Evolutionary conservation across 2,329 filamentous ascomycete species (phyloP).

Genomic region (Grosmannia serpens): DNA sequence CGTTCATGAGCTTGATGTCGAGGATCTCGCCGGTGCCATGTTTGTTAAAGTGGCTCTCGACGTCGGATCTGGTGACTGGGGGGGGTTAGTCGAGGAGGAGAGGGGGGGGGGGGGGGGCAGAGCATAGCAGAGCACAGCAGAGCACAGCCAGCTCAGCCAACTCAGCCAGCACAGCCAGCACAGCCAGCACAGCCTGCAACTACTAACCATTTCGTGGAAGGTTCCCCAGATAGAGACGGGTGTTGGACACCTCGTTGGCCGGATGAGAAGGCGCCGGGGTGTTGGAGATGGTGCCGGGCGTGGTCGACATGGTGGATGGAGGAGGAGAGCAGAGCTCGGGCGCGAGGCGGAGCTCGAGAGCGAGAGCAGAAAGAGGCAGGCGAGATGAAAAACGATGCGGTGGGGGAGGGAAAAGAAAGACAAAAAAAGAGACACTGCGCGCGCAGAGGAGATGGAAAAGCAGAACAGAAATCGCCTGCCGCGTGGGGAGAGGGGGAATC

Average conservation of each 20-base stretch:
- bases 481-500: background rate
- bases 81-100: slow-evolving; percentile 12
- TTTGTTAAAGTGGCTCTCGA: slow-evolving; percentile 88
- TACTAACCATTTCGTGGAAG: slow-evolving; percentile 76
- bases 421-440: too few species aligned
- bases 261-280: background rate
- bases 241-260: slow-evolving; percentile 58
- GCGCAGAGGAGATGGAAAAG: background rate
- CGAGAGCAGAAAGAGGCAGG: background rate
- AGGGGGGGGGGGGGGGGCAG: slow-evolving; percentile 35
- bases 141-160: background rate
- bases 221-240: slow-evolving; percentile 35
- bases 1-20: slow-evolving; percentile 99
- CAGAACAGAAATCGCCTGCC: background rate
- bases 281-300: background rate
- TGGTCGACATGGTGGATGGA: background rate
- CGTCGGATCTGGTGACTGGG: slow-evolving; percentile 87
- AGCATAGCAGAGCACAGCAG: background rate
- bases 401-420: too few species aligned
- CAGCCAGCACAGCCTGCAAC: slow-evolving; percentile 27
- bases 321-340: background rate
- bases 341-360: background rate
- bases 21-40: slow-evolving; percentile 96
- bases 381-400: background rate
- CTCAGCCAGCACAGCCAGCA: slow-evolving; percentile 27